Percentiles rank a stretch among this genome's conserved stretches.
Conservation (phyloP, 139 green algal species). For the Deuterostichococcus epilithicus region DNA sequence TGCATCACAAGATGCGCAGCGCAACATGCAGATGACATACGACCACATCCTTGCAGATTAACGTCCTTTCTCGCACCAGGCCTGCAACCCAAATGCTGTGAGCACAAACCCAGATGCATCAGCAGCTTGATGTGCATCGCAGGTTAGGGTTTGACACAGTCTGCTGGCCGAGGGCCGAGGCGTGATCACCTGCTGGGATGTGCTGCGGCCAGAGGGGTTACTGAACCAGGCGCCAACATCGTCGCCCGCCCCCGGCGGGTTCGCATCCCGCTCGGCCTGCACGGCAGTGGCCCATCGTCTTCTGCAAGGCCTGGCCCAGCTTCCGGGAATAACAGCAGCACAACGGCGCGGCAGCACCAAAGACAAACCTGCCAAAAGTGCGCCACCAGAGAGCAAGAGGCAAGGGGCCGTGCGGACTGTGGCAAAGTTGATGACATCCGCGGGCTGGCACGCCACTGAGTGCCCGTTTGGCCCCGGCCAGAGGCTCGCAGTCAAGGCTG, state of each 20-base stretch:
- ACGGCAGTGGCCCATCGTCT: neutral
- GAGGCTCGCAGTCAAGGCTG: neutral
- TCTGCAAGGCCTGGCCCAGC: too few species aligned
- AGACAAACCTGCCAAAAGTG: too few species aligned
- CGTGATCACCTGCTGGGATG: neutral
- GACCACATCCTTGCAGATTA: neutral
- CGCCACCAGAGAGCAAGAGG: neutral
- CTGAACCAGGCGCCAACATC: constrained; percentile 31
- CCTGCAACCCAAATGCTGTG: constrained; percentile 1
- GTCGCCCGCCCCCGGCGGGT: constrained; percentile 12
- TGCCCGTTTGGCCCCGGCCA: neutral
- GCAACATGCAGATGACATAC: neutral
- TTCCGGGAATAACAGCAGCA: too few species aligned
- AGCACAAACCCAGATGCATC: neutral
- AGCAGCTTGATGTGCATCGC: too few species aligned
- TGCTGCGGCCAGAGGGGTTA: constrained; percentile 12
- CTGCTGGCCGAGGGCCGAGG: constrained; percentile 13
- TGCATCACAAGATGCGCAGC: constrained; percentile 32
- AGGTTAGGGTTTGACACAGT: too few species aligned
- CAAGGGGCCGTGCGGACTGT: neutral
- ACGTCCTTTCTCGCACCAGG: neutral
- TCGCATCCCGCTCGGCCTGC: constrained; percentile 24
- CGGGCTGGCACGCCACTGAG: neutral
- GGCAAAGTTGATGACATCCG: neutral
- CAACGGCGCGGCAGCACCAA: neutral